Percentiles rank a stretch among this genome's conserved stretches.
phyloP scores from a whole-genome alignment of 2,329 filamentous ascomycete species.

The Calonectria fujianensis region DNA sequence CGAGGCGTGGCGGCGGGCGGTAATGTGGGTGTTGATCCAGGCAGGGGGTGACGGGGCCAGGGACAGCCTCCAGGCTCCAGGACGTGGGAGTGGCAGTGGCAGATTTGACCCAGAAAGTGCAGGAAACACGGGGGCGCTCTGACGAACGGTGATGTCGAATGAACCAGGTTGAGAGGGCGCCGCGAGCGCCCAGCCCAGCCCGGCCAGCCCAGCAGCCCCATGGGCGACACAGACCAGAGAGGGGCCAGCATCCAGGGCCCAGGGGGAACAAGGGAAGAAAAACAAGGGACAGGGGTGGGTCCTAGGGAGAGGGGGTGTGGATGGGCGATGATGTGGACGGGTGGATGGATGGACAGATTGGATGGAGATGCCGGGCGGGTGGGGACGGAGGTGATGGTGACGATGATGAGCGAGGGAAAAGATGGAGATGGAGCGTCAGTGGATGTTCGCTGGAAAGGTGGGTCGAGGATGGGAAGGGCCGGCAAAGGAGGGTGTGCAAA shows the following conservation, averaged over 20 bases:
- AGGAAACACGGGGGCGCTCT: slow-evolving; percentile 41
- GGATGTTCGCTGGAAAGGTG: slow-evolving; percentile 49
- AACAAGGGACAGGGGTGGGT: slow-evolving; percentile 7
- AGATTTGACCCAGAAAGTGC: slow-evolving; percentile 35
- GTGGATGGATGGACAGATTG: slow-evolving; percentile 44
- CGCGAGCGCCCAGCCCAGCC: slow-evolving; percentile 37
- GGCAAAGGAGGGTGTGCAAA: slow-evolving; percentile 44
- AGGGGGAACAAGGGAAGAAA: slow-evolving; percentile 30
- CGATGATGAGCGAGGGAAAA: slow-evolving; percentile 40
- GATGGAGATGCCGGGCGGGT: slow-evolving; percentile 40
- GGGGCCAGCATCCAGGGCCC: slow-evolving; percentile 38
- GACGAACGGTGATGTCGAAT: slow-evolving; percentile 43
- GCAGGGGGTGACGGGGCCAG: slow-evolving; percentile 24
- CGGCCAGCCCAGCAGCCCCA: slow-evolving; percentile 34
- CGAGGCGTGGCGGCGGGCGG: slow-evolving; percentile 48
- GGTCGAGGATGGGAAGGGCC: slow-evolving; percentile 45
- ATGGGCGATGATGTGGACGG: slow-evolving; percentile 34
- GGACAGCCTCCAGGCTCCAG: slow-evolving; percentile 28
- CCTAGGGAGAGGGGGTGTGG: slow-evolving; percentile 37
- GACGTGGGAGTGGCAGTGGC: slow-evolving; percentile 27
- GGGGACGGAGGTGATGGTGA: slow-evolving; percentile 41
- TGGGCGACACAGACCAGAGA: slow-evolving; percentile 28
- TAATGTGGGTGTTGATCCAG: slow-evolving; percentile 47
- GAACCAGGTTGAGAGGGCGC: slow-evolving; percentile 30
- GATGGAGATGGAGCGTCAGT: slow-evolving; percentile 43